phyloP scores from a whole-genome alignment of 805 yeast genomes.

The Kregervanrija delftensis region DNA sequence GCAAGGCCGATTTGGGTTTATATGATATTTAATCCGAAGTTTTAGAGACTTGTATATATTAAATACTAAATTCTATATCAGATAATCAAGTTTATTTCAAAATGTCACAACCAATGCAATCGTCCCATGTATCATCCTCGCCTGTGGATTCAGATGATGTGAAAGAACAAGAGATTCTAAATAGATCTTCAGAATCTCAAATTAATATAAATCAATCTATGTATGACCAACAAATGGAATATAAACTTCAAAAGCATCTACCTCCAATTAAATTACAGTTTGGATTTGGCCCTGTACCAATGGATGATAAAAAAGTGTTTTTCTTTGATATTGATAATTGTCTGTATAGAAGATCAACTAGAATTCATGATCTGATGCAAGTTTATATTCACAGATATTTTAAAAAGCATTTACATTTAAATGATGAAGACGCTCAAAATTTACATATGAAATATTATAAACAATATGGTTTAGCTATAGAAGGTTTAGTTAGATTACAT shows the following conservation, averaged over 20 bases:
- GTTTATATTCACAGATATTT: conserved; percentile 77
- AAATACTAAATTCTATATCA: too few species aligned
- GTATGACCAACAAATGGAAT: conserved; percentile 10
- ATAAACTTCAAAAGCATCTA: conserved; percentile 11
- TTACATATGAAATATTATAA: conserved; percentile 73
- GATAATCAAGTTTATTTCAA: too few species aligned
- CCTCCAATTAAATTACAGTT: too few species aligned
- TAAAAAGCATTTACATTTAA: conserved; percentile 51
- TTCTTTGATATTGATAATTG: conserved; percentile 95
- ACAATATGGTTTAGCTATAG: conserved; percentile 87
- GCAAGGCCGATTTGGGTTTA: too few species aligned
- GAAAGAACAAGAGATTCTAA: conserved; percentile 14
- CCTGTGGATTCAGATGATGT: conserved; percentile 9
- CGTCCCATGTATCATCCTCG: too few species aligned
- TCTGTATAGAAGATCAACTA: conserved; percentile 65
- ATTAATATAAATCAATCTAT: conserved; percentile 2
- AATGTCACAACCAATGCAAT: too few species aligned
- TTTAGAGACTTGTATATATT: too few species aligned
- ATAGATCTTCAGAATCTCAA: conserved; percentile 14
- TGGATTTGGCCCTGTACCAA: conserved; percentile 10
- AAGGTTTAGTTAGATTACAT: conserved; percentile 69
- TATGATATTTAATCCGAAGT: too few species aligned
- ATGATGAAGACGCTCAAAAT: conserved; percentile 65
- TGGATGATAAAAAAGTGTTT: conserved; percentile 35
- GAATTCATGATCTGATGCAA: conserved; percentile 85